Evolutionary conservation across 768 basidiomycete genomes (phyloP).

Genomic region (Pulveroboletus ravenelii): DNA sequence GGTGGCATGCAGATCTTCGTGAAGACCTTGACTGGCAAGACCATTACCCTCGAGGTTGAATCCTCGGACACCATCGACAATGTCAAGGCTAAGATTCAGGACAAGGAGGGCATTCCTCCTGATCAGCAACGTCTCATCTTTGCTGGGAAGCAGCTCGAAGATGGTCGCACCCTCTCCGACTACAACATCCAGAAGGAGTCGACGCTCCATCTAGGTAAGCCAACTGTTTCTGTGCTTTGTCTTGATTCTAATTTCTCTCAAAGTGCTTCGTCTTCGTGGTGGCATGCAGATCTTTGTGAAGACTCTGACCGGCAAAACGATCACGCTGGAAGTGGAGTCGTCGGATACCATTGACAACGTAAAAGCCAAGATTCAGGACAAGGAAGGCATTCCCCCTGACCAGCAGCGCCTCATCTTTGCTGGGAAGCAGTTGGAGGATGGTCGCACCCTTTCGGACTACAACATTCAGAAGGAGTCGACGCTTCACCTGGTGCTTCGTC

Average conservation of each 20-base stretch:
- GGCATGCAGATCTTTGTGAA: conserved; percentile 93
- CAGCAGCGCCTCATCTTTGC: conserved; percentile 91
- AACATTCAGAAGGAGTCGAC: conserved; percentile 85
- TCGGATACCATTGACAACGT: conserved; percentile 93
- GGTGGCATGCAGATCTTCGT: conserved; percentile 88
- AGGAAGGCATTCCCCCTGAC: conserved; percentile 76
- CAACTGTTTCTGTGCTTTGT: fast-evolving
- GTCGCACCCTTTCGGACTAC: conserved; percentile 79
- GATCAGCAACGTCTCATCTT: conserved; percentile 91
- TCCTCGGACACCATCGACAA: conserved; percentile 86
- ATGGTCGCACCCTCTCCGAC: conserved; percentile 85
- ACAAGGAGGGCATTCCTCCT: conserved; percentile 86
- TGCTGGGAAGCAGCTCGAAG: conserved; percentile 89
- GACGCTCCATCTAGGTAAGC: conserved; percentile 48
- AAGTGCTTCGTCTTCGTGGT: conserved; percentile 78
- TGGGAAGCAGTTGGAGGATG: conserved; percentile 92
- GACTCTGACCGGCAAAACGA: conserved; percentile 86
- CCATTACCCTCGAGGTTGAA: conserved; percentile 87
- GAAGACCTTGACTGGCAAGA: conserved; percentile 83
- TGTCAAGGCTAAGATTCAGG: conserved; percentile 89
- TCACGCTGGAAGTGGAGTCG: conserved; percentile 89
- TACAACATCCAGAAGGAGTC: conserved; percentile 92
- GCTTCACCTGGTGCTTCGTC: conserved; percentile 68
- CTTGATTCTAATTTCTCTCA: not conserved
- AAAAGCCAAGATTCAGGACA: conserved; percentile 77